phyloP scores from a whole-genome alignment of 305 asterid genomes.

The Solanum aculeatissimum region DNA sequence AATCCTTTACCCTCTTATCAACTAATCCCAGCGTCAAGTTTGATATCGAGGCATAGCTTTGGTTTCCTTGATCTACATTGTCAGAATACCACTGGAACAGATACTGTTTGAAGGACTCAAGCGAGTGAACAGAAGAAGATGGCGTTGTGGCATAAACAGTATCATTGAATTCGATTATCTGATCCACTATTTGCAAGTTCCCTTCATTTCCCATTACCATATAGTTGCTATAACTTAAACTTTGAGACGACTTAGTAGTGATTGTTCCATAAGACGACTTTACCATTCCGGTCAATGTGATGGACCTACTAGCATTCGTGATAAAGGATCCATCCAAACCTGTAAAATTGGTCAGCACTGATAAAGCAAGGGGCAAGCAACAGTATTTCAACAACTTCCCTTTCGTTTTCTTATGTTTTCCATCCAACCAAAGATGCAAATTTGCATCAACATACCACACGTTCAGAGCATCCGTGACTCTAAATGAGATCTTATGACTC shows the following conservation, averaged over 20 bases:
- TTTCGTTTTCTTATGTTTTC: slow-evolving; percentile 25
- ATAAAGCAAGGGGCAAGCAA: slow-evolving; percentile 18
- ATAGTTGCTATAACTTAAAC: too few relatives aligned
- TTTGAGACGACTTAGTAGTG: too few relatives aligned
- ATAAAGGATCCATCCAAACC: slow-evolving; percentile 53
- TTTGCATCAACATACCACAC: slow-evolving; percentile 93
- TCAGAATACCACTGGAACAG: slow-evolving; percentile 17
- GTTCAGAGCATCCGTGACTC: slow-evolving; percentile 61
- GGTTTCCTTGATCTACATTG: slow-evolving; percentile 23
- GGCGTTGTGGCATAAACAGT: slow-evolving; percentile 17
- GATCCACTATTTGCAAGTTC: slow-evolving; percentile 21
- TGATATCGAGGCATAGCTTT: slow-evolving; percentile 27
- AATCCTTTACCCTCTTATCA: slow-evolving; percentile 16
- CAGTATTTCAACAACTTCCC: slow-evolving; percentile 38
- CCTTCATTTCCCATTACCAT: too few relatives aligned
- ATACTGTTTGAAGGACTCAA: slow-evolving; percentile 17
- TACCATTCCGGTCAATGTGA: slow-evolving; percentile 43
- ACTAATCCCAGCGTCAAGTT: slow-evolving; percentile 40
- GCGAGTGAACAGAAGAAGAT: slow-evolving; percentile 7
- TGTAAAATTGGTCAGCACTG: slow-evolving; percentile 29
- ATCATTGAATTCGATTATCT: slow-evolving; percentile 30
- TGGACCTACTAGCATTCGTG: slow-evolving; percentile 36
- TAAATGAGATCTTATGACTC: slow-evolving; percentile 17
- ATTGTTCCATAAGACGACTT: slow-evolving; percentile 30
- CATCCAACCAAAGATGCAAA: slow-evolving; percentile 87